Conservation (phyloP, 495 filamentous ascomycete genomes). For the Penicillium fimorum region DNA sequence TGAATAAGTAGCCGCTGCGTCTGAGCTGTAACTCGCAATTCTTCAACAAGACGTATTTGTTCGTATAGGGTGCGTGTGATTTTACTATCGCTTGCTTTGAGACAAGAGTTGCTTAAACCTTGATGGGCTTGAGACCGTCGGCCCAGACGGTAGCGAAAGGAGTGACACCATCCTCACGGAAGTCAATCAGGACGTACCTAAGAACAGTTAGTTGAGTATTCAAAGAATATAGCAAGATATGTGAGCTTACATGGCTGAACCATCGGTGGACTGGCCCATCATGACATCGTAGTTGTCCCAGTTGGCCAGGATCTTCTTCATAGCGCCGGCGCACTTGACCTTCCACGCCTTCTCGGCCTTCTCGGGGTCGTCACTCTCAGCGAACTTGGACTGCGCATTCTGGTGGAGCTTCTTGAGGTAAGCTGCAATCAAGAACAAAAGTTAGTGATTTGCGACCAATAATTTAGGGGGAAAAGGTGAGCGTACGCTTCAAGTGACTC, state of each 20-base stretch:
- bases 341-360: conserved; percentile 58
- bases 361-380: neutral
- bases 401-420: conserved; percentile 73
- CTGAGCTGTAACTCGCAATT: conserved; percentile 19
- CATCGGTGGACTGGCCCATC: conserved; percentile 85
- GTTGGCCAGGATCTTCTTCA: conserved; percentile 74
- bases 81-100: conserved; percentile 21
- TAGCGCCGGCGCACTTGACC: conserved; percentile 63
- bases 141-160: conserved; percentile 93
- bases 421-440: conserved; percentile 38
- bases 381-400: neutral
- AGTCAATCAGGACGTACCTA: conserved; percentile 93
- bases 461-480: neutral
- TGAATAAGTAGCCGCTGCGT: conserved; percentile 16
- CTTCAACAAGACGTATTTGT: conserved; percentile 28
- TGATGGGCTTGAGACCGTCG: conserved; percentile 84
- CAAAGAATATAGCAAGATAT: conserved; percentile 2
- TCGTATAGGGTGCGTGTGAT: conserved; percentile 28
- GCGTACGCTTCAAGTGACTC: conserved; percentile 74
- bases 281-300: conserved; percentile 97
- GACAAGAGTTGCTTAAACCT: conserved; percentile 67
- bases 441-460: neutral
- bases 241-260: conserved; percentile 77
- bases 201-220: conserved; percentile 18
- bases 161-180: conserved; percentile 91